Conservation (phyloP, 2,329 filamentous ascomycete species). For the Corniculantispora saksenae region DNA sequence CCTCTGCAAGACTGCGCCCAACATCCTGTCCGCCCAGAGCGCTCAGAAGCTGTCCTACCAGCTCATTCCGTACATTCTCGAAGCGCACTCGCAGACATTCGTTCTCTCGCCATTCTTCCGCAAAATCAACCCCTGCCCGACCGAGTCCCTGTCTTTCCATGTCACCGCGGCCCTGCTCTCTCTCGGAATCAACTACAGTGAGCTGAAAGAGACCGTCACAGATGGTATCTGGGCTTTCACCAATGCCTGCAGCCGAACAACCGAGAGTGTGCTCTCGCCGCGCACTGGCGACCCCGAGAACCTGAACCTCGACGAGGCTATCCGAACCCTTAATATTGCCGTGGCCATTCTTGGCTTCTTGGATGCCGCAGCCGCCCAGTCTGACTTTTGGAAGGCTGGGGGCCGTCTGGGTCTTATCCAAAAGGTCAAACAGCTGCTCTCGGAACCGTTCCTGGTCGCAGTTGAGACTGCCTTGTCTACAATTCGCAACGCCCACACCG, state of each 20-base stretch:
- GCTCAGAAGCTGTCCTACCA: conserved; percentile 79
- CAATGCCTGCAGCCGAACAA: conserved; percentile 65
- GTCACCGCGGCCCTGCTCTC: conserved; percentile 80
- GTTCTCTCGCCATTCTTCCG: conserved; percentile 79
- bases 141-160: conserved; percentile 78
- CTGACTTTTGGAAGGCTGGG: conserved; percentile 76
- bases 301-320: conserved; percentile 64
- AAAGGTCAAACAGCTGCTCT: conserved; percentile 71
- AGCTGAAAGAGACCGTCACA: conserved; percentile 66
- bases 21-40: conserved; percentile 68
- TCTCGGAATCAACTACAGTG: conserved; percentile 71
- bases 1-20: conserved; percentile 84
- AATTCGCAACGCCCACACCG: conserved; percentile 74
- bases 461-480: conserved; percentile 90
- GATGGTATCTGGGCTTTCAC: conserved; percentile 72
- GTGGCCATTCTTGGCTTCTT: conserved; percentile 90
- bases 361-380: conserved; percentile 75
- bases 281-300: conserved; percentile 57
- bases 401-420: conserved; percentile 75
- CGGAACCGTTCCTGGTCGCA: conserved; percentile 80
- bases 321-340: conserved; percentile 72
- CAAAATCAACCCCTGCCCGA: conserved; percentile 82
- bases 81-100: conserved; percentile 79
- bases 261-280: conserved; percentile 55
- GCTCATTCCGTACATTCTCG: conserved; percentile 79